These are phyloP conservation scores for Paramarasmius palmivorus DNA, from an alignment of 1,284 basidiomycete genomes.

Conservation along the genomic window DNA sequence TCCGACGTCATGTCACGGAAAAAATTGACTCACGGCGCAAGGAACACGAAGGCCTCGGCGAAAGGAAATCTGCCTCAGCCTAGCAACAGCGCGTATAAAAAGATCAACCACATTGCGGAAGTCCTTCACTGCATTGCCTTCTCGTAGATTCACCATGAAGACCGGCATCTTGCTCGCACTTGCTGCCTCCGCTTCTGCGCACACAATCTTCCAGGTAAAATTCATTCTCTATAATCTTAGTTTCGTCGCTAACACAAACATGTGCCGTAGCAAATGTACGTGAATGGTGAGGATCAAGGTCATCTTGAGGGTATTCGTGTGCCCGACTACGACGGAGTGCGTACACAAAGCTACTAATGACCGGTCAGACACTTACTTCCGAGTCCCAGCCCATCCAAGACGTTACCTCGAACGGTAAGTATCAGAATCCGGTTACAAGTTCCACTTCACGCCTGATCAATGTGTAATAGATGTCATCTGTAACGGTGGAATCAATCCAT, in stretches of 20 bases:
- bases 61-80: too few relatives aligned
- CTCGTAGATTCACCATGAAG: too few relatives aligned
- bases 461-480: conserved; percentile 45
- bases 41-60: too few relatives aligned
- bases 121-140: too few relatives aligned
- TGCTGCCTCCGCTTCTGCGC: conserved; percentile 20
- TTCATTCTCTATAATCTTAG: background rate
- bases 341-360: conserved; percentile 16
- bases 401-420: conserved; percentile 47
- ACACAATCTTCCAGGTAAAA: conserved; percentile 28
- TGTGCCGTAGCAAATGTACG: conserved; percentile 26
- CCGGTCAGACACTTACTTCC: background rate
- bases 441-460: background rate
- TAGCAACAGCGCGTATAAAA: too few relatives aligned
- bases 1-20: too few relatives aligned
- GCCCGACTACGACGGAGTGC: conserved; percentile 47
- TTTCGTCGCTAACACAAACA: background rate
- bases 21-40: too few relatives aligned
- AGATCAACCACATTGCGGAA: too few relatives aligned
- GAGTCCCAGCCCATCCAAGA: conserved; percentile 47
- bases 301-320: conserved; percentile 31
- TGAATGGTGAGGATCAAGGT: conserved; percentile 32
- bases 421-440: background rate
- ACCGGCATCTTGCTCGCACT: too few relatives aligned
- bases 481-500: conserved; percentile 62